phyloP scores from a whole-genome alignment of 2,329 filamentous ascomycete species.

The Boeremia exigua region DNA sequence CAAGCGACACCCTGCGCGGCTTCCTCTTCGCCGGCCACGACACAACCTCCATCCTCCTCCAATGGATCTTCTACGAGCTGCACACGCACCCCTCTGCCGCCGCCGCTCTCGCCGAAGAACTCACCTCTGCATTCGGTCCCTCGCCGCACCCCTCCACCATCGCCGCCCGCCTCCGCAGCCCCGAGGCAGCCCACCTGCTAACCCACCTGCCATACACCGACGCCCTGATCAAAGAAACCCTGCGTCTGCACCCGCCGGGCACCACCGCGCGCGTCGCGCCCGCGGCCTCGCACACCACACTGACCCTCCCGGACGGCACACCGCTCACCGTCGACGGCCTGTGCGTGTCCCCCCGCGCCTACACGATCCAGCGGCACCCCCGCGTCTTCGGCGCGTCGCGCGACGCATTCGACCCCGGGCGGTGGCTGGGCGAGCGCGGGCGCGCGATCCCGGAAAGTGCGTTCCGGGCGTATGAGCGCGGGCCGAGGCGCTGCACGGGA shows the following conservation, averaged over 20 bases:
- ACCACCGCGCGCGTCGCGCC: constrained; percentile 26
- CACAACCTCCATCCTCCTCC: constrained; percentile 34
- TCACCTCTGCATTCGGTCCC: background rate
- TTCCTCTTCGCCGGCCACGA: constrained; percentile 46
- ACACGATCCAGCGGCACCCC: constrained; percentile 26
- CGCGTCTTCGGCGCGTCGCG: constrained; percentile 19
- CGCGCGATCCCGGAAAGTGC: constrained; percentile 50
- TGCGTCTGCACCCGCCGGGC: constrained; percentile 50
- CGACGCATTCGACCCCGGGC: constrained; percentile 32
- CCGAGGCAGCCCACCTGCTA: background rate
- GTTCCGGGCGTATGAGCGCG: constrained; percentile 61
- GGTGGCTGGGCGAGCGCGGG: constrained; percentile 22
- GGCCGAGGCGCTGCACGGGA: constrained; percentile 61
- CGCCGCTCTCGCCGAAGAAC: background rate
- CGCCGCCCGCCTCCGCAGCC: background rate
- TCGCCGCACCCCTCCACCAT: background rate
- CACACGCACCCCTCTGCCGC: constrained; percentile 25
- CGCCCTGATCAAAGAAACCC: constrained; percentile 53
- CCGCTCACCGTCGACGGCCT: constrained; percentile 19
- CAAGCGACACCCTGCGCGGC: constrained; percentile 44
- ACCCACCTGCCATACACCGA: constrained; percentile 51
- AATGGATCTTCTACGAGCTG: constrained; percentile 36
- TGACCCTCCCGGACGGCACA: constrained; percentile 19
- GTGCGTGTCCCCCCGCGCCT: constrained; percentile 18
- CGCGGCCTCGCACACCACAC: constrained; percentile 9